Base-by-base conservation (phyloP, 148 eudicot species). In the Vaccinium corymbosum region DNA sequence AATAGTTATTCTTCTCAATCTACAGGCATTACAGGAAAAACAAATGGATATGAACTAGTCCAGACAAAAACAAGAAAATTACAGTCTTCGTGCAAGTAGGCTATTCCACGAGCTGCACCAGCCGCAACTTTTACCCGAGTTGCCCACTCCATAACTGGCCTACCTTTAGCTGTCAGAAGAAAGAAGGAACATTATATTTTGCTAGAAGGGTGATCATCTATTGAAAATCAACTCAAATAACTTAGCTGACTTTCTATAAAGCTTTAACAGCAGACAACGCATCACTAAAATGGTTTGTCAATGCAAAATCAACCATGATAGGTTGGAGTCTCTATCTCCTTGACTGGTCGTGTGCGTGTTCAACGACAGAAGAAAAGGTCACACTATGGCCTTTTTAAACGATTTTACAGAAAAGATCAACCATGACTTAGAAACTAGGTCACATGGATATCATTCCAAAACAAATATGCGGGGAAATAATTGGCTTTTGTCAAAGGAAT, bases 61-160 rank as follows among this genome's bases (percentile, higher is more conserved):
- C 57, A 83, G 78, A 82, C 29, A 19, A 62, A 84, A 53, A 17
- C 57, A 81, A 71, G 87, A 52, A 79, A 83, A 80, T 88, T 90
- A 94, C 97, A 94, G 76, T 90, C 95, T 94, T 94, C 97, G 70
- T 94, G 97, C 79, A 94, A 91, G 90, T 94, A 94, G 80, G 97
- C 92, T 29, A 94, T 79, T 86, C 97, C 97, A 80, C 92, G 92
- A 83, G 95, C 97, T 84, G 97, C 91, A 88, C 97, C 97, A 88
- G 92, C 93, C 80, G 95, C 94, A 87, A 91, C 93, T 89, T 88
- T 95, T 42, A 92, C 92, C 82, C 97, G 90, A 79, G 90, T 91
- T 74, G 88, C 85, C 98, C 98, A 95, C 78, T 89, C 91, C 94
- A 94, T 92, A 75, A 89, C 92, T 53, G 92, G 91, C 89, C 89